phyloP scores from a whole-genome alignment of 106 monocot genomes.

The Platanthera guangdongensis region DNA sequence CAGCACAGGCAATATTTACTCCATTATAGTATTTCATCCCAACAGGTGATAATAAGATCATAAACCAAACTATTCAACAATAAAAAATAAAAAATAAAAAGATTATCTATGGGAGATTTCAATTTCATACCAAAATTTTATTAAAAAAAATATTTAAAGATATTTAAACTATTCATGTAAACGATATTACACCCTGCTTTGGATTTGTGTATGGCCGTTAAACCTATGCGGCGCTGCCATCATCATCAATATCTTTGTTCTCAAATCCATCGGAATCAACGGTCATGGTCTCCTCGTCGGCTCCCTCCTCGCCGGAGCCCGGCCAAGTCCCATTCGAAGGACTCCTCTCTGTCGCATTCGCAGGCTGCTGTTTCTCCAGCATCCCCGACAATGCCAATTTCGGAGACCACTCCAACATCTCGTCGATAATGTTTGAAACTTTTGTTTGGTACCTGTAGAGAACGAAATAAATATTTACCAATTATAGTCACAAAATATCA shows the following conservation, averaged over 20 bases:
- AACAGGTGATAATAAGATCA: too few species aligned
- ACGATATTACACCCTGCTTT: too few species aligned
- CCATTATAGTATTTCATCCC: too few species aligned
- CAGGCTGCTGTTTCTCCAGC: constrained; percentile 41
- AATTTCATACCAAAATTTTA: too few species aligned
- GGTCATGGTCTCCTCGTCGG: constrained; percentile 5
- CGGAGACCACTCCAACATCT: constrained; percentile 94
- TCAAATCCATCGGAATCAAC: constrained; percentile 6
- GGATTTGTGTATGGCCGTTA: not conserved
- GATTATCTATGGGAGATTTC: too few species aligned
- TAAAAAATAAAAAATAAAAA: too few species aligned
- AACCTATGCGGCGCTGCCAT: constrained; percentile 8
- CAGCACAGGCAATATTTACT: too few species aligned
- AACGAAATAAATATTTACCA: too few species aligned
- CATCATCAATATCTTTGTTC: constrained; percentile 14
- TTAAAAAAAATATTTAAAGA: too few species aligned
- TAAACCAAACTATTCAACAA: too few species aligned
- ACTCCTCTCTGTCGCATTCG: constrained; percentile 42
- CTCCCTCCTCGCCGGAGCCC: constrained; percentile 8
- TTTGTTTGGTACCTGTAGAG: constrained; percentile 75
- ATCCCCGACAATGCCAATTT: constrained; percentile 79
- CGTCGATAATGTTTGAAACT: constrained; percentile 96
- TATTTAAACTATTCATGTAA: too few species aligned
- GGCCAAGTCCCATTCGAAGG: constrained; percentile 16
- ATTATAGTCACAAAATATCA: not conserved